Conservation (phyloP, 768 basidiomycete genomes). For the Cystobasidium ongulense region DNA sequence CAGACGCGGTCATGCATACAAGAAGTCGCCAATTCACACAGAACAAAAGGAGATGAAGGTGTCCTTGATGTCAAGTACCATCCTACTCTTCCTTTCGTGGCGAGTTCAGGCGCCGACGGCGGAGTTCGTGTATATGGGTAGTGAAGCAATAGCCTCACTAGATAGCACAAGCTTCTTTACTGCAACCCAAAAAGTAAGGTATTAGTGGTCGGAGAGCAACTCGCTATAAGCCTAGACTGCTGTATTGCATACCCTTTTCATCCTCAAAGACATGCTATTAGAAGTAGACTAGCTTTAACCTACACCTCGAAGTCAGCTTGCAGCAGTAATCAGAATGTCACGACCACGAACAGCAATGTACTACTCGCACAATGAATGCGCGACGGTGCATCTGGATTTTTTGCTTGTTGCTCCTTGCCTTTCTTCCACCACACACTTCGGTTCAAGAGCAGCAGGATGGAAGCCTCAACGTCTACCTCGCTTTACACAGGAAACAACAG, state of each 20-base stretch:
- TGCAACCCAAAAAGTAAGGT: too few relatives aligned
- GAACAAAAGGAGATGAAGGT: slow-evolving; percentile 82
- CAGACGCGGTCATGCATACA: slow-evolving; percentile 74
- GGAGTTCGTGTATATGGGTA: slow-evolving; percentile 65
- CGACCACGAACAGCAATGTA: background rate
- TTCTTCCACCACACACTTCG: background rate
- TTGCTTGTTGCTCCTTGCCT: background rate
- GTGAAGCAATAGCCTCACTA: background rate
- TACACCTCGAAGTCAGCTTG: background rate
- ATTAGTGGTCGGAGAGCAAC: too few relatives aligned
- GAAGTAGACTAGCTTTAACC: background rate
- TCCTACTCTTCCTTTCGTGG: slow-evolving; percentile 72
- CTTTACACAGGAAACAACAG: slow-evolving; percentile 14
- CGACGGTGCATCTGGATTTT: too few relatives aligned
- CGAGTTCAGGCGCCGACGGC: slow-evolving; percentile 91
- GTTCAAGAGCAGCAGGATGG: background rate
- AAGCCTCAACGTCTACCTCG: slow-evolving; percentile 4
- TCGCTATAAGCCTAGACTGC: too few relatives aligned
- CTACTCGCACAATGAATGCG: background rate
- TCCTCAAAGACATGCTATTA: background rate
- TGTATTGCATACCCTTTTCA: background rate
- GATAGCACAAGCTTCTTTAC: too few relatives aligned
- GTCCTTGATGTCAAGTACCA: slow-evolving; percentile 81
- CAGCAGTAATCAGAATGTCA: background rate
- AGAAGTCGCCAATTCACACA: slow-evolving; percentile 71